Percentiles rank a stretch among this genome's conserved stretches.
These are phyloP conservation scores for Komagataella phaffii DNA, from an alignment of 805 yeast species.

Conservation along the genomic window DNA sequence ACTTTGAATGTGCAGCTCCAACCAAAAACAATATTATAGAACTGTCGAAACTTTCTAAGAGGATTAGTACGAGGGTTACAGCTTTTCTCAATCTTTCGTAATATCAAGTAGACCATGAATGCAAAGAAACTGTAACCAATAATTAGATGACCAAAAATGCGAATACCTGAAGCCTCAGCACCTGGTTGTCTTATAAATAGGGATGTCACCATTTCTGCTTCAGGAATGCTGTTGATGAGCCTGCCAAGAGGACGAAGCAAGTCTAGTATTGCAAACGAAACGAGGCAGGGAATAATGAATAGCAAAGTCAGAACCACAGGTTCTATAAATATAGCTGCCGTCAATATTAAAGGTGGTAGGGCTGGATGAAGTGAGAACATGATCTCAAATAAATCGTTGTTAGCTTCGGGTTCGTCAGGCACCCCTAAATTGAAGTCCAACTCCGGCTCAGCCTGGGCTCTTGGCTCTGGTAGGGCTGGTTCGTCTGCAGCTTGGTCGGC, in stretches of 20 bases:
- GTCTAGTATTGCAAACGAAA: neutral
- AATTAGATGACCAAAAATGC: conserved; percentile 2
- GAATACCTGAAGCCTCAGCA: neutral
- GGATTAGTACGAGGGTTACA: conserved; percentile 28
- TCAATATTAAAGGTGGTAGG: neutral
- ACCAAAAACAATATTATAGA: conserved; percentile 41
- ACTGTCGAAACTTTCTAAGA: conserved; percentile 32
- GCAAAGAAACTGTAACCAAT: conserved; percentile 10
- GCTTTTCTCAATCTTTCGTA: conserved; percentile 14
- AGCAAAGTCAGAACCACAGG: neutral
- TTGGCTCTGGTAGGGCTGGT: neutral
- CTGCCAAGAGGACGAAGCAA: neutral
- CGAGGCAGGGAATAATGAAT: neutral
- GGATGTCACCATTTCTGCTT: neutral
- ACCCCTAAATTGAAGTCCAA: neutral
- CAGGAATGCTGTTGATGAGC: neutral
- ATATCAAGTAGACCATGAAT: conserved; percentile 3
- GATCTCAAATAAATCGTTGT: neutral
- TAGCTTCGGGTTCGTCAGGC: neutral
- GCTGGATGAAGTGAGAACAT: neutral
- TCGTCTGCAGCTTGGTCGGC: neutral
- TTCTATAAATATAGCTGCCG: neutral
- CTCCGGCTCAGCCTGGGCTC: neutral
- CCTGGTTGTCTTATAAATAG: neutral
- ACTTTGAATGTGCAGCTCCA: conserved; percentile 58